These are phyloP conservation scores for Tylopilus orsonianus DNA, from an alignment of 1,284 basidiomycete species.

Conservation along the genomic window DNA sequence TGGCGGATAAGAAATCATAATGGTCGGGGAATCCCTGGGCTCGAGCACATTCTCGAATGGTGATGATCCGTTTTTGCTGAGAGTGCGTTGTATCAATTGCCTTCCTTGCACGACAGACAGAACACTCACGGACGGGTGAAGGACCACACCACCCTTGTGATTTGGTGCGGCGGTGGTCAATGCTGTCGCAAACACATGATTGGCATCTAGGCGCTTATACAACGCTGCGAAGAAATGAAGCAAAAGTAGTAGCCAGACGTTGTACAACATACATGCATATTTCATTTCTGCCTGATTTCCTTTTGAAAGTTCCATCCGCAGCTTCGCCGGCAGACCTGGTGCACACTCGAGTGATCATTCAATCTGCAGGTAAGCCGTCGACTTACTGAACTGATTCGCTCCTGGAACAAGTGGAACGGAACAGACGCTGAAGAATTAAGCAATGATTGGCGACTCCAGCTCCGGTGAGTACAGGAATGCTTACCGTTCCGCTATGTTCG, in stretches of 20 bases:
- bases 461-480: slow-evolving; percentile 12
- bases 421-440: slow-evolving; percentile 40
- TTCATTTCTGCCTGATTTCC: slow-evolving; percentile 23
- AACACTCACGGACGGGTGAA: slow-evolving; percentile 59
- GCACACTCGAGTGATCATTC: background rate
- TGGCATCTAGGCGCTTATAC: slow-evolving; percentile 52
- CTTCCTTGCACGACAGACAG: background rate
- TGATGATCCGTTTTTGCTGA: slow-evolving; percentile 67
- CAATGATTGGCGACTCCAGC: background rate
- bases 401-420: slow-evolving; percentile 46
- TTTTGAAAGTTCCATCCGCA: slow-evolving; percentile 37
- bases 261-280: slow-evolving; percentile 23
- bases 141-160: slow-evolving; percentile 47
- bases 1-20: slow-evolving; percentile 55
- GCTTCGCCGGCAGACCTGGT: slow-evolving; percentile 42
- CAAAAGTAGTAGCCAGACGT: slow-evolving; percentile 1
- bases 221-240: slow-evolving; percentile 38
- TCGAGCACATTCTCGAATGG: slow-evolving; percentile 63
- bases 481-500: slow-evolving; percentile 52
- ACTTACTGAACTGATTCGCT: slow-evolving; percentile 48
- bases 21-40: slow-evolving; percentile 72
- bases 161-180: slow-evolving; percentile 53
- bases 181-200: slow-evolving; percentile 56
- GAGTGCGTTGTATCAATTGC: background rate
- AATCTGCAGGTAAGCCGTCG: background rate